Evolutionary conservation across 2,329 filamentous ascomycete genomes (phyloP).

Genomic region (Trichoderma atrobrunneum): DNA sequence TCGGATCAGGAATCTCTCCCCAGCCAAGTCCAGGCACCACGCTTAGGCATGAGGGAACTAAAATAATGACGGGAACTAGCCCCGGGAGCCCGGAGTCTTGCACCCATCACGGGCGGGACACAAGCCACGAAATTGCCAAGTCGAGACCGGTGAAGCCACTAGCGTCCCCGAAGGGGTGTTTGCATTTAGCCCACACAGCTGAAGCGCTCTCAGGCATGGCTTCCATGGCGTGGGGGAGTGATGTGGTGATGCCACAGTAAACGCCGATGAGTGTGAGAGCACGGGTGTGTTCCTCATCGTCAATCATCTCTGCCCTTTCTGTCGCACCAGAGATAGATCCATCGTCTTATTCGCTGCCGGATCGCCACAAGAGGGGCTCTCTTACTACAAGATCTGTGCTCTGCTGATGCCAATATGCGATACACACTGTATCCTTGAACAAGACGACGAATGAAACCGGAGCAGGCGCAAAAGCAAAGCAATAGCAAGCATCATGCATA

Average conservation of each 20-base stretch:
- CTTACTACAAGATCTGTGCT: not conserved
- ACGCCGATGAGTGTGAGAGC: not conserved
- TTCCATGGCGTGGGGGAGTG: not conserved
- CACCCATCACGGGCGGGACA: not conserved
- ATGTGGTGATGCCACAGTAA: not conserved
- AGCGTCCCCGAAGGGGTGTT: not conserved
- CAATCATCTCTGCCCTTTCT: not conserved
- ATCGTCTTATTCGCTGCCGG: not conserved
- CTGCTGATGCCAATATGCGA: not conserved
- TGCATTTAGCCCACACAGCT: not conserved
- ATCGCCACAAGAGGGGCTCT: not conserved
- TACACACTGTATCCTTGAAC: not conserved
- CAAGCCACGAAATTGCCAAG: conserved; percentile 8
- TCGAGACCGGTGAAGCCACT: not conserved
- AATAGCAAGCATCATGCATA: not conserved
- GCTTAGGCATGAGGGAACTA: not conserved
- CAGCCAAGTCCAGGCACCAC: not conserved
- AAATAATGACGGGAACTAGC: not conserved
- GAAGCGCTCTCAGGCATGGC: not conserved
- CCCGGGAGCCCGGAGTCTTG: not conserved
- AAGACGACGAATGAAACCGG: not conserved
- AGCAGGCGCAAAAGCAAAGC: not conserved
- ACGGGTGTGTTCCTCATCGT: not conserved
- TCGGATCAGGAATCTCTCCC: not conserved
- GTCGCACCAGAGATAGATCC: not conserved